Percentiles rank a stretch among this genome's conserved stretches.
phyloP scores from a whole-genome alignment of 139 green algal genomes.

The Raphidocelis subcapitata region DNA sequence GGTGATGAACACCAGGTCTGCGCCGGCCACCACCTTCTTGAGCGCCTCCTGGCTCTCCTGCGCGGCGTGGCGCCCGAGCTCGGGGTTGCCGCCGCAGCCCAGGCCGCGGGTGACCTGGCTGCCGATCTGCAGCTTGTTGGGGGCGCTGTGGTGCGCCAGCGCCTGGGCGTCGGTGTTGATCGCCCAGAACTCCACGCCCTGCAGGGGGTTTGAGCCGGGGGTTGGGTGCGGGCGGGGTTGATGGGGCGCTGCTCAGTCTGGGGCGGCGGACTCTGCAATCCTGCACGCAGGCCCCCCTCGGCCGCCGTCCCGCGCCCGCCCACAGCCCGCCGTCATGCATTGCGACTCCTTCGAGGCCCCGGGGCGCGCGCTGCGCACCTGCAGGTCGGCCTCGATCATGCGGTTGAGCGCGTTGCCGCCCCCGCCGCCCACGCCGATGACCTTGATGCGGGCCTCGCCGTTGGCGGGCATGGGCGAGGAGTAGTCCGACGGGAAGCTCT shows the following conservation, averaged over 20 bases:
- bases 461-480: background rate
- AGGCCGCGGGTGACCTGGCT: slow-evolving; percentile 88
- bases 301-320: too few species aligned
- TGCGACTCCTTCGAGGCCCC: too few species aligned
- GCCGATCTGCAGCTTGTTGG: slow-evolving; percentile 94
- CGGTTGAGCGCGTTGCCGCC: slow-evolving; percentile 96
- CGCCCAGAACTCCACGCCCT: slow-evolving; percentile 93
- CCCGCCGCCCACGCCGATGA: slow-evolving; percentile 88
- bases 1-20: slow-evolving; percentile 88
- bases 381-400: slow-evolving; percentile 91
- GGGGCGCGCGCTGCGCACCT: slow-evolving; percentile 42
- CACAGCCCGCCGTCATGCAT: background rate
- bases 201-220: background rate
- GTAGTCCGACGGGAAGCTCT: background rate
- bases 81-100: slow-evolving; percentile 87
- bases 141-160: slow-evolving; percentile 75
- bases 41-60: slow-evolving; percentile 86
- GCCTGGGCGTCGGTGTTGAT: slow-evolving; percentile 98
- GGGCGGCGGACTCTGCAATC: too few species aligned
- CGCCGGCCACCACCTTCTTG: slow-evolving; percentile 45
- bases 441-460: slow-evolving; percentile 86
- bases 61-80: slow-evolving; percentile 87
- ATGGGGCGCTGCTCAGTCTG: background rate
- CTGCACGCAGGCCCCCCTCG: too few species aligned
- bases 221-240: background rate